Evolutionary conservation across 805 yeast genomes (phyloP), one percentile per base, ranked within the genome.

Genomic region (Lipomyces oligophaga): DNA sequence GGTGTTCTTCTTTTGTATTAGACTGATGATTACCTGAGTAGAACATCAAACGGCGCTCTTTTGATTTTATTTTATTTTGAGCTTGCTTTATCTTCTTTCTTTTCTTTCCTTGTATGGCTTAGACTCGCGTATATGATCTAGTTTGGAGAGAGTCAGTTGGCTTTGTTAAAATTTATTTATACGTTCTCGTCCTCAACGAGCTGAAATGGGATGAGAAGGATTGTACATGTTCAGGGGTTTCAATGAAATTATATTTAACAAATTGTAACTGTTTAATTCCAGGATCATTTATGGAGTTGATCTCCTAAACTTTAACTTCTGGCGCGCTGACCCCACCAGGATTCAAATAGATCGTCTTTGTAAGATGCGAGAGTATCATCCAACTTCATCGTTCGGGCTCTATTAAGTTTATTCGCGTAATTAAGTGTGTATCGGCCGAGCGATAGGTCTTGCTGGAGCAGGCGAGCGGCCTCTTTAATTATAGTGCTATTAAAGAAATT

Each of bases 261-360:
- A n/a, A n/a, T n/a, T n/a, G n/a, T n/a, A n/a, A n/a, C n/a, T n/a
- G n/a, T n/a, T n/a, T n/a, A n/a, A n/a, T n/a, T n/a, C n/a, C n/a
- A n/a, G n/a, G n/a, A n/a, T n/a, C n/a, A n/a, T n/a, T n/a, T n/a
- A n/a, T n/a, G n/a, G n/a, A n/a, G n/a, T n/a, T n/a, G n/a, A n/a
- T n/a, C n/a, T n/a, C n/a, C n/a, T n/a, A n/a, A n/a, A n/a, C n/a
- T n/a, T n/a, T n/a, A n/a, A n/a, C n/a, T n/a, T n/a, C 18, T 40
- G 21, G 35, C 19, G 13, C 24, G 15, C 40, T 47, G 47, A 2
- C 47, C 51, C 47, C 47, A 42, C 41, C 39, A 37, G 13, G 26
- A 32, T 36, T 41, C 51, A 13, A 36, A 25, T 27, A 32, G 35
- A 18, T 27, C 21, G 11, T 47, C 47, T 19, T 45, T 45, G 24